Percentiles rank a stretch among this genome's conserved stretches.
Evolutionary conservation across 148 eudicot genomes (phyloP).

Genomic region (Camellia sinensis): DNA sequence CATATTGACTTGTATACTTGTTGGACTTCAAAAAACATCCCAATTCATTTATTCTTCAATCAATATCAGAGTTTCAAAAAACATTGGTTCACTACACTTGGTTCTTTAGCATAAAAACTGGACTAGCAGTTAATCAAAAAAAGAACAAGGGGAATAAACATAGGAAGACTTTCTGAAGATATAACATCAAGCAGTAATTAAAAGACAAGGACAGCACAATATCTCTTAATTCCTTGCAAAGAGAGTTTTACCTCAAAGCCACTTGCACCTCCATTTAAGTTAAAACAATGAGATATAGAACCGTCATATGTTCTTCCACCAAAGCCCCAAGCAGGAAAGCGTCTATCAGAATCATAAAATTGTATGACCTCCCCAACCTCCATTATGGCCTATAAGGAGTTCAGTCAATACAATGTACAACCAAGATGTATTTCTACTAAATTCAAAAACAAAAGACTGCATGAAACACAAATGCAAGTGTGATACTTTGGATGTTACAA

Average conservation of each 20-base stretch:
- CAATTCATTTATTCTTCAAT: too few relatives aligned
- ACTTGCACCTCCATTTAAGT: slow-evolving; percentile 61
- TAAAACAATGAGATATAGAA: slow-evolving; percentile 75
- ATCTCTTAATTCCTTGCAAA: slow-evolving; percentile 1
- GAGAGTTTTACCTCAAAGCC: slow-evolving; percentile 37
- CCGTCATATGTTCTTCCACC: slow-evolving; percentile 58
- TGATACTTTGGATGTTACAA: not conserved
- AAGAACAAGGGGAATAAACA: too few relatives aligned
- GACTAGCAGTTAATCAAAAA: too few relatives aligned
- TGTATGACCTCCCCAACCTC: slow-evolving; percentile 88
- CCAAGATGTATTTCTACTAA: too few relatives aligned
- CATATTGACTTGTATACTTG: too few relatives aligned
- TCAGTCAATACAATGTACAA: not conserved
- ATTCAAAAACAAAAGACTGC: not conserved
- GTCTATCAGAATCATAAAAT: slow-evolving; percentile 82
- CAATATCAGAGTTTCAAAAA: too few relatives aligned
- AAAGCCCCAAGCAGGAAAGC: slow-evolving; percentile 93
- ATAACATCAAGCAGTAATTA: too few relatives aligned
- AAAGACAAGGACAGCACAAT: too few relatives aligned
- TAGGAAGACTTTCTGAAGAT: too few relatives aligned
- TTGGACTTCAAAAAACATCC: too few relatives aligned
- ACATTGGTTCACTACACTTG: too few relatives aligned
- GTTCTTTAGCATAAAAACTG: too few relatives aligned
- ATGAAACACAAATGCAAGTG: not conserved
- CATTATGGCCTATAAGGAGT: slow-evolving; percentile 68